Base-by-base conservation (phyloP, 2,329 filamentous ascomycete species). In the Ophiocordyceps camponoti-rufipedis region DNA sequence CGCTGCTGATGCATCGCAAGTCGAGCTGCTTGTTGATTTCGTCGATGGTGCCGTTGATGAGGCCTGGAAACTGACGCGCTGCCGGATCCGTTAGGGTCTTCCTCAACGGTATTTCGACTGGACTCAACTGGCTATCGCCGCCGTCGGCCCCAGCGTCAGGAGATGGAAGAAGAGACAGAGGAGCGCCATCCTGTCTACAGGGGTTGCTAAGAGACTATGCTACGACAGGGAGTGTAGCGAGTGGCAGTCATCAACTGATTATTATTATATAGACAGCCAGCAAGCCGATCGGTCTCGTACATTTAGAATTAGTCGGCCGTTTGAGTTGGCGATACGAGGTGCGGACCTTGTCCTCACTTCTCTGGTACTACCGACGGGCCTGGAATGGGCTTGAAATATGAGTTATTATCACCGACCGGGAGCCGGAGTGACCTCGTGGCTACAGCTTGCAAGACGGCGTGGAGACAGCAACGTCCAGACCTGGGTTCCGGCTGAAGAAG, bases 401-500 rank as follows among this genome's bases (percentile, higher is more conserved):
- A 23, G 23, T 23, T n/a, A n/a, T 23, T 23, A 23, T 23, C 23
- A 23, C 23, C 23, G 23, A 23, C 23, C 3, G 23, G 5, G 23
- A 31, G 29, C 4, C 7, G 2, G 12, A 12, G 29, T 31, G 12
- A 31, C 2, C 29, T 31, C 12, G 9, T 31, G 29, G 29, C 29
- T 31, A 31, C 29, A 31, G 12, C 29, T 31, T 31, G 29, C 9
- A 31, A 31, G 9, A 31, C 9, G 29, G 8, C 9, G 29, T 10
- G 12, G 12, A 5, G 12, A 31, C 28, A 10, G 28, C 28, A 29
- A 70, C 65, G 50, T 71, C 67, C 2, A 69, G 49, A 0, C 67
- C 64, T 1, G 68, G 67, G 45, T 71, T 71, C 39, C 61, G 63
- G 0, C 62, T 61, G 47, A 70, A 71, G 52, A 71, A 71, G 46